Evolutionary conservation across 805 yeast genomes (phyloP).

Genomic region (Candida khao-thaluensis): DNA sequence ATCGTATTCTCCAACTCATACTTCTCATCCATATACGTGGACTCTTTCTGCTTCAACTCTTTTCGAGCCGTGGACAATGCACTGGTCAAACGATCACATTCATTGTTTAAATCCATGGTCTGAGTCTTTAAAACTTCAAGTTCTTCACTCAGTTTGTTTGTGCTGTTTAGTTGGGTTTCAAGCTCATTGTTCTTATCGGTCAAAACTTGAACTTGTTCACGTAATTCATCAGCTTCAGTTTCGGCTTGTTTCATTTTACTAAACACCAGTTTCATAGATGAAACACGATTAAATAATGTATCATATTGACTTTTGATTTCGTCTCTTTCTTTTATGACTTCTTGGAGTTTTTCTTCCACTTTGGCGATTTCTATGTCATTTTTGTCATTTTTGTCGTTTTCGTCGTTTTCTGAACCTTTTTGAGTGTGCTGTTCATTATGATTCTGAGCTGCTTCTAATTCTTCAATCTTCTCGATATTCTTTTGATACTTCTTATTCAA

Average conservation of each 20-base stretch:
- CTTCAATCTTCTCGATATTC: background rate
- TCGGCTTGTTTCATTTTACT: slow-evolving; percentile 71
- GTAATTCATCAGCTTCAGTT: slow-evolving; percentile 54
- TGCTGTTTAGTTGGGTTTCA: slow-evolving; percentile 9
- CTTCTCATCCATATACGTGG: slow-evolving; percentile 35
- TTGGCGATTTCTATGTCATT: background rate
- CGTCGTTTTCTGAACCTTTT: slow-evolving; percentile 2
- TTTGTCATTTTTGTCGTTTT: background rate
- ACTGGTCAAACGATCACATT: slow-evolving; percentile 50
- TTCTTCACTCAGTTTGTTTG: slow-evolving; percentile 16
- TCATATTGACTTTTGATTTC: slow-evolving; percentile 61
- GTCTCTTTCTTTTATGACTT: slow-evolving; percentile 51
- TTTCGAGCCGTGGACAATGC: slow-evolving; percentile 39
- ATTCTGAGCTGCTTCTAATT: slow-evolving; percentile 3
- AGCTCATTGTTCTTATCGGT: slow-evolving; percentile 26
- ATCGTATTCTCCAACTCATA: slow-evolving; percentile 40
- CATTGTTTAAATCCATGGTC: slow-evolving; percentile 45
- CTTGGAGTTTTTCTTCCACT: slow-evolving; percentile 1
- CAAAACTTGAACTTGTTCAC: slow-evolving; percentile 39
- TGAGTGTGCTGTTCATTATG: too few species aligned
- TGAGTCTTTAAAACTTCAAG: slow-evolving; percentile 24
- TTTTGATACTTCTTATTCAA: slow-evolving; percentile 6
- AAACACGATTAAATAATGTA: slow-evolving; percentile 56
- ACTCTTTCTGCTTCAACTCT: slow-evolving; percentile 36
- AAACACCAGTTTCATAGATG: slow-evolving; percentile 73